Evolutionary conservation across 2,329 filamentous ascomycete genomes (phyloP).

Genomic region (Pseudofabraea citricarpa): DNA sequence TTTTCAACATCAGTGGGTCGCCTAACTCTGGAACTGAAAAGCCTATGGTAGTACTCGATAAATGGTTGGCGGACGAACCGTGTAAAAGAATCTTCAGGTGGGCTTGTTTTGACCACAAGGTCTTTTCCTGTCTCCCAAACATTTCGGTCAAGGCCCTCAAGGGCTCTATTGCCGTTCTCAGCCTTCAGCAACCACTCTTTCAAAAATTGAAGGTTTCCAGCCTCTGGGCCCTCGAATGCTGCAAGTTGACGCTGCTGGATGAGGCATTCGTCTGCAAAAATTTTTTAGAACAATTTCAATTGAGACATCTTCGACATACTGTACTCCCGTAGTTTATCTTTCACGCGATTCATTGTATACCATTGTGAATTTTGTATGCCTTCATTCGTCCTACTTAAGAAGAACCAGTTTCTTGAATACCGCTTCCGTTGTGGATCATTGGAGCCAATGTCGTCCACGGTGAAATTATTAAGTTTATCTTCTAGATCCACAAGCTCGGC

Average conservation of each 20-base stretch:
- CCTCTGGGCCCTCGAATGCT: background rate
- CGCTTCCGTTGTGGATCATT: conserved; percentile 1
- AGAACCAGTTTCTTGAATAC: conserved; percentile 3
- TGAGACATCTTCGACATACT: background rate
- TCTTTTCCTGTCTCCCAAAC: background rate
- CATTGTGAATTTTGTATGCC: conserved; percentile 3
- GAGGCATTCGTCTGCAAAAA: background rate
- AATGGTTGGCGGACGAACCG: background rate
- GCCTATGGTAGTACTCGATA: background rate
- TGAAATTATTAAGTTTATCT: background rate
- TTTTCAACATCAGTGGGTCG: too few species aligned
- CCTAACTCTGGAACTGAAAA: background rate
- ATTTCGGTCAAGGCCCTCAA: background rate
- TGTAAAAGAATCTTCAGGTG: background rate
- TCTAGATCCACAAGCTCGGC: conserved; percentile 9
- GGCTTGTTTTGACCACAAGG: background rate
- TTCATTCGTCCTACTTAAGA: conserved; percentile 1
- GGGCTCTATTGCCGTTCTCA: background rate
- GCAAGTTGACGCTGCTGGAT: background rate
- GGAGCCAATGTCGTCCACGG: background rate
- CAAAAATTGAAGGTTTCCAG: background rate
- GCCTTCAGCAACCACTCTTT: background rate
- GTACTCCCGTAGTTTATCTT: conserved; percentile 4
- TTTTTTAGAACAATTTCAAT: background rate
- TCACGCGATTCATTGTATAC: background rate